Base-by-base conservation (phyloP, 805 yeast species). In the Novakomyces olei region DNA sequence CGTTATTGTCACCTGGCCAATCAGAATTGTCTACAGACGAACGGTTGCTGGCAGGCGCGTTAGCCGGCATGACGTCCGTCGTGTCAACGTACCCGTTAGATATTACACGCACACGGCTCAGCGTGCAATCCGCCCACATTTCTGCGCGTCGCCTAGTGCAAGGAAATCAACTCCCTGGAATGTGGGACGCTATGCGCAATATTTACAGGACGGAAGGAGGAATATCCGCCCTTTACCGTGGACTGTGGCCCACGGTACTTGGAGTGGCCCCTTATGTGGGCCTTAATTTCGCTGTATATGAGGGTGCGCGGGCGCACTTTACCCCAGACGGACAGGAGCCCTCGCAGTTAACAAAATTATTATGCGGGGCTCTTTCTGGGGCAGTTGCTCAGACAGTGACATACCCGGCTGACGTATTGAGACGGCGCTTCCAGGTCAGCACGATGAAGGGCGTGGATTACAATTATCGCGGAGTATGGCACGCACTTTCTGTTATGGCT, bases 251-350 rank as follows among this genome's bases (percentile, higher is more conserved):
- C n/a, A 85, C 96, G 0, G 69, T 83, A 1, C 54, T 78, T 36
- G 95, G 96, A 1, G 94, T 88, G 15, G 95, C 93, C 1, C 95
- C 96, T 1, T 88, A 83, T 47, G 94, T 80, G 20, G 93, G 93
- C 3, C 65, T 85, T 33, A 85, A 83, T 53, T 85, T 85, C 49
- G 74, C 93, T 2, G 69, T 80, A 29, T 85, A 83, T 57, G 96
- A 88, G 47, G 69, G 66, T 38, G 47, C 81, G 41, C 68, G 81
- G 39, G 88, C 73, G 37, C 46, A 57, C 34, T 53, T 56, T 43
- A 60, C 43, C 43, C 55, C 41, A 12, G 51, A 50, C 10, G 35
- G 42, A 17, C 39, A 40, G n/a, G 44, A 35, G 26, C 57, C 46
- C 32, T 48, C 53, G 35, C 69, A 73, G 3, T 40, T 54, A 25